Base-by-base conservation (phyloP, 768 basidiomycete species). In the Hericium alpestre region DNA sequence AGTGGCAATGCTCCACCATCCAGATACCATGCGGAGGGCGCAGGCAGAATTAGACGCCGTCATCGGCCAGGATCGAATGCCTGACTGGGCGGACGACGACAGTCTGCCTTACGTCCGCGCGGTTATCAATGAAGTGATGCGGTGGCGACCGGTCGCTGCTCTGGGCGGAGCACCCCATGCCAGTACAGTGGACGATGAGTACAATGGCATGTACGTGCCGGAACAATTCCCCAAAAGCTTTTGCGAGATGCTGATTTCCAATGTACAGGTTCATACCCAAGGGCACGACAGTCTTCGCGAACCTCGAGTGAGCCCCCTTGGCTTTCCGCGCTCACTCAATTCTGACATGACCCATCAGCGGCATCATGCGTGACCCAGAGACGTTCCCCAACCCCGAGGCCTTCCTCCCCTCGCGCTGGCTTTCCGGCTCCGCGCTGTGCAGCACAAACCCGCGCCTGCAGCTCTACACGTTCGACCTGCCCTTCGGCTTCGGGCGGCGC, bases 1-100 rank as follows among this genome's bases (percentile, higher is more conserved):
- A 54, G 51, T 69, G 16, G 70, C 66, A 2, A 70, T 70, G 69
- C 59, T 62, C 18, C 63, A 67, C 48, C 59, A 64, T 49, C 70
- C 70, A 2, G 55, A 41, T 1, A 63, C 65, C n/a, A 60, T 66
- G 41, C 54, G 47, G 15, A 63, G 55, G 27, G 57, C 55, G 13
- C 62, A 62, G 46, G 51, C 57, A n/a, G 59, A 64, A 39, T 22
- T 64, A 8, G 57, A 63, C 27, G 16, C n/a, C 5, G 47, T 56
- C 23, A 37, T 56, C 7, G 55, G 55, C 3, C 16, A 11, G 41
- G 48, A 51, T 10, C 40, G 55, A 13, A 39, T 63, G 40, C 60
- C 60, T 12, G 56, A 52, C 6, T 61, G 52, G 18, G 47, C 53
- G 9, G 62, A 63, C 38, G 20, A 46, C 16, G 57, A 61, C 7